Evolutionary conservation across 495 filamentous ascomycete genomes (phyloP).

Genomic region (Hyphodiscus hymeniophilus): DNA sequence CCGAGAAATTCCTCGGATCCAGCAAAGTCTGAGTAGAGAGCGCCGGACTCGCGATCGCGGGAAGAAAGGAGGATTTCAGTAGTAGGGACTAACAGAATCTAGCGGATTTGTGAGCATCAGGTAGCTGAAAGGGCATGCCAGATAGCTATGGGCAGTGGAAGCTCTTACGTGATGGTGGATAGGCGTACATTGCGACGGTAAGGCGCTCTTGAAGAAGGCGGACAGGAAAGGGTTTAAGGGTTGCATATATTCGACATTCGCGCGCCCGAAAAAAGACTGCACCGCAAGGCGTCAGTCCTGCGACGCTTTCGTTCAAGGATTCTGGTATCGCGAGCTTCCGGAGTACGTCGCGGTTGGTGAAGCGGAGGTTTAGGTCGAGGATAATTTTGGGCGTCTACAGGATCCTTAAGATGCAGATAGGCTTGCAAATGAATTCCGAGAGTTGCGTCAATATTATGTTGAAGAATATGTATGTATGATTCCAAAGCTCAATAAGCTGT

Average conservation of each 20-base stretch:
- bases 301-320: constrained; percentile 8
- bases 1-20: constrained; percentile 88
- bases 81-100: constrained; percentile 88
- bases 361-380: not conserved
- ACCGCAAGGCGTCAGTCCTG: constrained; percentile 17
- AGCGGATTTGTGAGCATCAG: constrained; percentile 12
- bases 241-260: constrained; percentile 71
- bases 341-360: not conserved
- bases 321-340: constrained; percentile 12
- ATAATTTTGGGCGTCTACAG: constrained; percentile 1
- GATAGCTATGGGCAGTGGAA: constrained; percentile 5
- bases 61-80: constrained; percentile 84
- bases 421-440: not conserved
- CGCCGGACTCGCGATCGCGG: constrained; percentile 80
- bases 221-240: constrained; percentile 97
- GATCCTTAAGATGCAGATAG: constrained; percentile 1
- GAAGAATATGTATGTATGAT: too few species aligned
- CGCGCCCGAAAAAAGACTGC: constrained; percentile 17
- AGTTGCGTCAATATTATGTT: not conserved
- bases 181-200: constrained; percentile 88
- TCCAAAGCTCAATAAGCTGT: too few species aligned
- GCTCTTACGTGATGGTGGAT: constrained; percentile 74
- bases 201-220: constrained; percentile 94
- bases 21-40: constrained; percentile 70
- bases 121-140: constrained; percentile 9